Conservation (phyloP, 2,329 filamentous ascomycete genomes). For the Penicillium italicum region DNA sequence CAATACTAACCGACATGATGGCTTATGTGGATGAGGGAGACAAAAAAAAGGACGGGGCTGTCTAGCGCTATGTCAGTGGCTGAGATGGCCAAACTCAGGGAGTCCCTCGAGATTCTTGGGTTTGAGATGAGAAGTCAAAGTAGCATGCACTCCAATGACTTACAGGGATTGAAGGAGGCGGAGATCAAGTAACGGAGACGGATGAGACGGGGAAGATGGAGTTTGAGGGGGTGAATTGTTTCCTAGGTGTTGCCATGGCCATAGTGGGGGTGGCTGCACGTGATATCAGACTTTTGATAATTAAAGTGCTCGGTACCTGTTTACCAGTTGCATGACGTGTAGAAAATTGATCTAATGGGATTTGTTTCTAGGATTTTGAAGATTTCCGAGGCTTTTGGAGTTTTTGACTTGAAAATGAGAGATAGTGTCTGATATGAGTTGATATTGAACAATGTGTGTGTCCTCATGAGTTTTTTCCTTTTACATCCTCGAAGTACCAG, state of each 20-base stretch:
- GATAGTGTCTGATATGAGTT: not conserved
- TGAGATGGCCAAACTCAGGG: constrained; percentile 8
- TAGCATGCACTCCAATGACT: constrained; percentile 1
- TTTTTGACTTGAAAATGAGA: not conserved
- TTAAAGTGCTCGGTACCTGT: constrained; percentile 8
- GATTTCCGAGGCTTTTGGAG: not conserved
- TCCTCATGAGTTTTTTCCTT: not conserved
- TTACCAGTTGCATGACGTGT: not conserved
- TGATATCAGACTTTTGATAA: constrained; percentile 22
- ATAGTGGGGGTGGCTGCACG: constrained; percentile 30
- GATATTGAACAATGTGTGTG: not conserved
- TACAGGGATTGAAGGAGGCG: constrained; percentile 8
- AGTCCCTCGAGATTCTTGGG: not conserved
- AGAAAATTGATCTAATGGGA: not conserved
- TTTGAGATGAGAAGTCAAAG: not conserved
- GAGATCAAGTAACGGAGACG: constrained; percentile 16
- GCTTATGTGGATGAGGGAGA: constrained; percentile 21
- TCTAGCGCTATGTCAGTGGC: constrained; percentile 33
- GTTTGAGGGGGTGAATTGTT: constrained; percentile 36
- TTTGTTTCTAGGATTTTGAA: not conserved
- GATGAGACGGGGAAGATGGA: constrained; percentile 23
- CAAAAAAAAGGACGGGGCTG: constrained; percentile 22
- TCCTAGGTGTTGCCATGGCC: constrained; percentile 33
- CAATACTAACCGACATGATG: constrained; percentile 36
- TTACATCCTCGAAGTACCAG: not conserved